Base-by-base conservation (phyloP, 1,139 yeast species). In the Debaryomyces singareniensis region DNA sequence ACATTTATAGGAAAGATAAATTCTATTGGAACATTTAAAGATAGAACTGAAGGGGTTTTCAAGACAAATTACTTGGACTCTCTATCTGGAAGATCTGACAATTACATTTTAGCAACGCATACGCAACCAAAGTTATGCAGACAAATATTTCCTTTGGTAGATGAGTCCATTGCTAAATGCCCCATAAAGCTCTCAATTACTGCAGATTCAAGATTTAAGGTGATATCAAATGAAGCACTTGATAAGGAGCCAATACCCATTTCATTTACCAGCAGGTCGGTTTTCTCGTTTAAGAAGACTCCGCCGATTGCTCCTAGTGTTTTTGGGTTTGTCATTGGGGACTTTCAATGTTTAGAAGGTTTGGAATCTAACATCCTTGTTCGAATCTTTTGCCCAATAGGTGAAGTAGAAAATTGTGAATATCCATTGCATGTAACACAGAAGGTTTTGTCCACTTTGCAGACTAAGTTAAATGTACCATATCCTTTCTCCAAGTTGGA, bases 251-350 rank as follows among this genome's bases (percentile, higher is more conserved):
- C 44, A n/a, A 29, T 40, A 20, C 43, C 34, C 2, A 35, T 45
- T 4, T 42, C 45, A 23, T 39, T 47, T 43, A 36, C 51, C 4
- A 51, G 51, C 3, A 45, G 51, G 11, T 35, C 50, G 5, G 42
- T 52, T 0, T 69, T 67, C 14, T 46, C 37, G 9, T 82, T 81
- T 44, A 54, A 59, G 20, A 49, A 50, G 26, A 68, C 87, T 0
- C 81, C 80, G 4, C 62, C 71, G 10, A 75, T 80, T 60, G 58
- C 77, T 1, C 58, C 78, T 0, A 73, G 85, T 0, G 62, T 76
- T 5, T 78, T 82, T 49, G 80, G 82, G 0, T 78, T 82, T 45
- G 72, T 71, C 3, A 42, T 78, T 32, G 91, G 91, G 27, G 80
- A 80, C 44, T 58, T 80, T 13, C 81, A 77, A 29, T 63, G 49